Percentiles rank a stretch among this genome's conserved stretches.
phyloP scores from a whole-genome alignment of 371 early-diverging fungal species.

The Actinomortierella ambigua region DNA sequence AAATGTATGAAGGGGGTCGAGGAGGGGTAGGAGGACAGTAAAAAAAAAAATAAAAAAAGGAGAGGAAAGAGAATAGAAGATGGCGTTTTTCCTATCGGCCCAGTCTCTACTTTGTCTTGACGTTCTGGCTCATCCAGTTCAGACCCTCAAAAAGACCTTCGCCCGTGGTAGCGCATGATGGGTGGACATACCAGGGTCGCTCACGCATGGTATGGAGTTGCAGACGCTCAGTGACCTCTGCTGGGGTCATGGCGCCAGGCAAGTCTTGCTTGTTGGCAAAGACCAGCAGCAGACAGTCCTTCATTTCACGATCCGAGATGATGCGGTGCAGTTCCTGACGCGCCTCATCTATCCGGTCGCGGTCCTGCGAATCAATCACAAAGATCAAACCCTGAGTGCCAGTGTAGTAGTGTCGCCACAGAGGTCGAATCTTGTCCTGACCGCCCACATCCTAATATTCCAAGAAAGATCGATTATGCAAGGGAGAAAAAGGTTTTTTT shows the following conservation, averaged over 20 bases:
- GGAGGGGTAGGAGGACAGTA: not conserved
- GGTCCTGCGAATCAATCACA: conserved; percentile 87
- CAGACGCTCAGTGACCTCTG: conserved; percentile 81
- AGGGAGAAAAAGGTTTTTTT: not conserved
- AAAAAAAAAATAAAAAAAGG: not conserved
- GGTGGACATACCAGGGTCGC: conserved; percentile 86
- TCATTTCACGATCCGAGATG: conserved; percentile 84
- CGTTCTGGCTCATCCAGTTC: conserved; percentile 89
- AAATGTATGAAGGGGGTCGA: not conserved
- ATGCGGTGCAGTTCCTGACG: conserved; percentile 83
- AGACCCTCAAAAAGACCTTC: conserved; percentile 90
- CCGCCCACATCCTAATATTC: conserved; percentile 82
- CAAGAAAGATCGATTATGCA: not conserved
- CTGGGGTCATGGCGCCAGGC: conserved; percentile 78
- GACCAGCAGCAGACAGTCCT: conserved; percentile 78
- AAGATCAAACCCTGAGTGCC: conserved; percentile 89
- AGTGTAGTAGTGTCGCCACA: conserved; percentile 90
- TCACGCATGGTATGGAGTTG: conserved; percentile 79
- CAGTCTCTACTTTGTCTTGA: conserved; percentile 52
- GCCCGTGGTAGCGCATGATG: conserved; percentile 86
- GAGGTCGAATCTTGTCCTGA: conserved; percentile 88
- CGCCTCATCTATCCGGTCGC: conserved; percentile 85
- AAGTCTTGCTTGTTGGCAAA: conserved; percentile 93
- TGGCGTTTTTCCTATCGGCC: not conserved
- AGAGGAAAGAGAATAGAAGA: not conserved